A percentile compares a stretch with the other conserved stretches of the same genome.
Evolutionary conservation across 768 basidiomycete genomes (phyloP).

Genomic region (Boletus insuetus): DNA sequence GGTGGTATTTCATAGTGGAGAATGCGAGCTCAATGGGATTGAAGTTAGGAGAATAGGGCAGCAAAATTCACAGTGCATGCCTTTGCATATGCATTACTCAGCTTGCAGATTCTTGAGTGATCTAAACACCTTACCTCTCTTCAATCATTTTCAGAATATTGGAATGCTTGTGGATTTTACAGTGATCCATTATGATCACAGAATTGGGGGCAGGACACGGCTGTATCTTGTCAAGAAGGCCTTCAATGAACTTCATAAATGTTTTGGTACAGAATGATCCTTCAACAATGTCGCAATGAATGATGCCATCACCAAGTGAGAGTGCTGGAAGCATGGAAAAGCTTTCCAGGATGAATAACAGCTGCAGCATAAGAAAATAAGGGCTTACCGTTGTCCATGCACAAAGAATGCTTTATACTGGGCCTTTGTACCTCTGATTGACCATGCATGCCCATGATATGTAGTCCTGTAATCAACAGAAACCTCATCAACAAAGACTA

Average conservation of each 20-base stretch:
- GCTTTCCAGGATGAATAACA: neutral
- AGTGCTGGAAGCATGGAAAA: constrained; percentile 4
- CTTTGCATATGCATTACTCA: no score
- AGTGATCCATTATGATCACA: constrained; percentile 39
- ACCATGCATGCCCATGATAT: constrained; percentile 1
- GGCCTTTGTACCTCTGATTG: neutral
- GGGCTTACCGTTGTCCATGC: neutral
- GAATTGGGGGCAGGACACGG: constrained; percentile 30
- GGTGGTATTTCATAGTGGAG: no score
- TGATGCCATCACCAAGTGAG: neutral
- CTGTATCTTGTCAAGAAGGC: constrained; percentile 36
- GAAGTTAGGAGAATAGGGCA: no score
- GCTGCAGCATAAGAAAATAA: neutral
- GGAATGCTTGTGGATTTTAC: constrained; percentile 34
- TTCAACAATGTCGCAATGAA: constrained; percentile 2
- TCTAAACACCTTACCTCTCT: neutral
- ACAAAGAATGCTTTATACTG: constrained; percentile 3
- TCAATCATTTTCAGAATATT: constrained; percentile 31
- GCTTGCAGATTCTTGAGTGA: no score
- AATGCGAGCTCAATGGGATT: no score
- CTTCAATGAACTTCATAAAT: constrained; percentile 34
- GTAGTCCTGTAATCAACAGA: no score
- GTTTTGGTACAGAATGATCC: neutral
- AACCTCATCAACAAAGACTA: no score
- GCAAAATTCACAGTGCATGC: no score